Conservation (phyloP, 805 yeast species). For the Yamadazyma ubonensis region DNA sequence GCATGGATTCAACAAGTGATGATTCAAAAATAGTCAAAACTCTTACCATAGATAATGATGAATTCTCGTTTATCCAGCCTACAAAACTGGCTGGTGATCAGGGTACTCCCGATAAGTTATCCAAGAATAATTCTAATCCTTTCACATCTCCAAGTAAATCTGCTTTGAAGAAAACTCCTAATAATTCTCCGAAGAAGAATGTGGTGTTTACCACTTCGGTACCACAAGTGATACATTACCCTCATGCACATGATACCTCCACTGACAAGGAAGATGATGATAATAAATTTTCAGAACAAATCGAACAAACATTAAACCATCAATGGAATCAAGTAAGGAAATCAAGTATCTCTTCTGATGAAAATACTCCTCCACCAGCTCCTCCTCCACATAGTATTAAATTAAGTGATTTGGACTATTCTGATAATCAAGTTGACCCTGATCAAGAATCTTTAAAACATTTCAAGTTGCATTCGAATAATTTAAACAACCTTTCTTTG, state of each 20-base stretch:
- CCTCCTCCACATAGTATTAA: slow-evolving; percentile 28
- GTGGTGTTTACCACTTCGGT: slow-evolving; percentile 33
- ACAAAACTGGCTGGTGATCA: background rate
- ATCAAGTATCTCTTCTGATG: slow-evolving; percentile 17
- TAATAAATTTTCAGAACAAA: slow-evolving; percentile 12
- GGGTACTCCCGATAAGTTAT: background rate
- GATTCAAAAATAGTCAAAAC: slow-evolving; percentile 12
- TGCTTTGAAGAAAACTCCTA: slow-evolving; percentile 31
- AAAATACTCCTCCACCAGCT: slow-evolving; percentile 24
- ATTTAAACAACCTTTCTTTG: slow-evolving; percentile 33
- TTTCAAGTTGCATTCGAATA: slow-evolving; percentile 23
- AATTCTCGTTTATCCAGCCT: slow-evolving; percentile 22
- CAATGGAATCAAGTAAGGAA: slow-evolving; percentile 15
- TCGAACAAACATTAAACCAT: slow-evolving; percentile 22
- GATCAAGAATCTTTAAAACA: slow-evolving; percentile 16
- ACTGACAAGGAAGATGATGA: slow-evolving; percentile 10
- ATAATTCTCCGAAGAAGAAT: slow-evolving; percentile 36
- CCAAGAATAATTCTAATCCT: slow-evolving; percentile 1
- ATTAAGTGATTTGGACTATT: slow-evolving; percentile 10
- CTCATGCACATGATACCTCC: slow-evolving; percentile 7
- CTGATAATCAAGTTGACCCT: slow-evolving; percentile 17
- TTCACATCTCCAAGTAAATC: slow-evolving; percentile 38
- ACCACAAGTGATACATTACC: slow-evolving; percentile 35
- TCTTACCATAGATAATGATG: slow-evolving; percentile 20
- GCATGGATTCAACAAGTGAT: slow-evolving; percentile 15